These are phyloP conservation scores for Uronychia binucleata DNA, from an alignment of 73 alveolate species.

Conservation along the genomic window DNA sequence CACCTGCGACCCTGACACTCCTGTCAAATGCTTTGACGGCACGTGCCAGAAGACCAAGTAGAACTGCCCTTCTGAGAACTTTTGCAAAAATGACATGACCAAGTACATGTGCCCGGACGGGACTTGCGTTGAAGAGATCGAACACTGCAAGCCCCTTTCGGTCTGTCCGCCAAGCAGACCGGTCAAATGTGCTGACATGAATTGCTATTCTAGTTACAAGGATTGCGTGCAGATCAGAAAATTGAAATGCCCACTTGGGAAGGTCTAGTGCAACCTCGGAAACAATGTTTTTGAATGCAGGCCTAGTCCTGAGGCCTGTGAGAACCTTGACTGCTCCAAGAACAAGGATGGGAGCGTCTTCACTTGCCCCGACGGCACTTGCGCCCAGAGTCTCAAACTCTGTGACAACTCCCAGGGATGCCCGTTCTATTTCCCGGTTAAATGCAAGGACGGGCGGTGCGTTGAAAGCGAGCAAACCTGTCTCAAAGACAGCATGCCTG, in stretches of 20 bases:
- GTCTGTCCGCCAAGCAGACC: conserved; percentile 67
- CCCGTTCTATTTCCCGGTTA: conserved; percentile 37
- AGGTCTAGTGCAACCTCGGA: not conserved
- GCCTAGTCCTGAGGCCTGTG: conserved; percentile 48
- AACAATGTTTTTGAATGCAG: conserved; percentile 18
- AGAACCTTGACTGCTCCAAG: conserved; percentile 40
- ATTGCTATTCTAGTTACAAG: conserved; percentile 47
- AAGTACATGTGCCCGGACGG: conserved; percentile 11
- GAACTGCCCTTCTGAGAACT: conserved; percentile 66
- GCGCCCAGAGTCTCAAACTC: conserved; percentile 40
- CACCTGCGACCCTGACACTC: conserved; percentile 64
- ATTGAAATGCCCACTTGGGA: not conserved
- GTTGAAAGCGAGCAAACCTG: conserved; percentile 39
- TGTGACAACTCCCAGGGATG: conserved; percentile 64
- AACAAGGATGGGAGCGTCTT: conserved; percentile 22
- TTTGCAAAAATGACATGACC: conserved; percentile 20
- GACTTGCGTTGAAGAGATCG: conserved; percentile 24
- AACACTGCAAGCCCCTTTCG: conserved; percentile 38
- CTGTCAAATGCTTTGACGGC: conserved; percentile 75
- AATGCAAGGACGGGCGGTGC: conserved; percentile 68
- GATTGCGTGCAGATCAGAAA: conserved; percentile 35
- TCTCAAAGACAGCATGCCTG: not conserved
- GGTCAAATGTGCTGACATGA: conserved; percentile 74
- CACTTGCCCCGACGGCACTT: conserved; percentile 60
- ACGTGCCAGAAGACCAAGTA: conserved; percentile 63